Evolutionary conservation across 2,329 filamentous ascomycete genomes (phyloP).

Genomic region (Aureobasidium sp.): DNA sequence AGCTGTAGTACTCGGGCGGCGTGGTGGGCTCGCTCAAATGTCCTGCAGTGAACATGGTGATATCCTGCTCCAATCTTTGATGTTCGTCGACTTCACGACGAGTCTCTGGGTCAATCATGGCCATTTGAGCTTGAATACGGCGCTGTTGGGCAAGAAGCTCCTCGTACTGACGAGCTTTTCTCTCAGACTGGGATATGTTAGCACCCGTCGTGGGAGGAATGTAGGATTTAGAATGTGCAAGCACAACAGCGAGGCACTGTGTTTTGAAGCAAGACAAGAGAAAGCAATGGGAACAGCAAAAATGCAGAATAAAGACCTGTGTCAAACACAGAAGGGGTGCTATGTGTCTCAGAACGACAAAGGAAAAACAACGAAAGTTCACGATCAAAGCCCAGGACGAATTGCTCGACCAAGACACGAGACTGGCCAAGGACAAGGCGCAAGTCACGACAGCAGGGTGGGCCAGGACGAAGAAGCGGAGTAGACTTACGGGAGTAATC

Average conservation of each 20-base stretch:
- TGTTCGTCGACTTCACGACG: slow-evolving; percentile 76
- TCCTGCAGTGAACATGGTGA: slow-evolving; percentile 53
- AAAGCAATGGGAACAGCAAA: background rate
- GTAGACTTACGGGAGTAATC: slow-evolving; percentile 62
- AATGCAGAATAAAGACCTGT: background rate
- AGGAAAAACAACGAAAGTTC: background rate
- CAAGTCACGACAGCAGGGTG: background rate
- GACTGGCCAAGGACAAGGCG: background rate
- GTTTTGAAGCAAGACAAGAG: background rate
- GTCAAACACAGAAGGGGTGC: background rate
- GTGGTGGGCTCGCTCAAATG: slow-evolving; percentile 94
- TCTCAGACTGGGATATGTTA: slow-evolving; percentile 61
- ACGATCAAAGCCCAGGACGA: background rate
- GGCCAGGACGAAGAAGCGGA: background rate
- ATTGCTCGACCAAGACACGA: background rate
- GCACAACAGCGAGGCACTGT: background rate
- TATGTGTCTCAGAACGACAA: background rate
- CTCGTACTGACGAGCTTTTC: slow-evolving; percentile 89
- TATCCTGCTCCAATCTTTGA: slow-evolving; percentile 73
- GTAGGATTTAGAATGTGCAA: background rate
- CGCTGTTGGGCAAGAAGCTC: slow-evolving; percentile 80
- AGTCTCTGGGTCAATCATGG: slow-evolving; percentile 77
- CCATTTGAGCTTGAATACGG: slow-evolving; percentile 87
- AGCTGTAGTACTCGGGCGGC: slow-evolving; percentile 78
- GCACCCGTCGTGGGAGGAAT: background rate